Percentiles rank a stretch among this genome's conserved stretches.
phyloP scores from a whole-genome alignment of 2,329 filamentous ascomycete species.

The Beauveria sp. region DNA sequence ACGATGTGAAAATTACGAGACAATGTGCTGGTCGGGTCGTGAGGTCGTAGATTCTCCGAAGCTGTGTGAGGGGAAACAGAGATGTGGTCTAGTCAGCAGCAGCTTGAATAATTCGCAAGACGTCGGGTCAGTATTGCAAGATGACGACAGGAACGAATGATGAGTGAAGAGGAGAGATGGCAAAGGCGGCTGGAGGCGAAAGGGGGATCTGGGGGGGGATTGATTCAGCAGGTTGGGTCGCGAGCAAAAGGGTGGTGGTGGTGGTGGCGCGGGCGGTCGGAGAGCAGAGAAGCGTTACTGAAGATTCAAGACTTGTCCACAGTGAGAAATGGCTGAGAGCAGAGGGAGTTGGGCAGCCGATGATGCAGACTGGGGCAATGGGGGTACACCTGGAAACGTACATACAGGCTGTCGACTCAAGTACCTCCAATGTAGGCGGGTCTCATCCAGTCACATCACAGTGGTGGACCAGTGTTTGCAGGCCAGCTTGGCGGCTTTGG shows the following conservation, averaged over 20 bases:
- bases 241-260: background rate
- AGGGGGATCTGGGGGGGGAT: background rate
- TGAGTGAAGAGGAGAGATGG: background rate
- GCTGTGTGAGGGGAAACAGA: constrained; percentile 5
- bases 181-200: background rate
- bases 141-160: background rate
- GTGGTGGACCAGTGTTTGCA: background rate
- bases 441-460: background rate
- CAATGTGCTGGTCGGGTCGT: background rate
- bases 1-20: background rate
- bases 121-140: background rate
- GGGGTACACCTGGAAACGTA: background rate
- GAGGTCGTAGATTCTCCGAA: background rate
- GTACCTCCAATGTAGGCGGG: background rate
- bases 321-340: background rate
- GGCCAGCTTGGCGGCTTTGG: background rate
- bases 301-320: background rate
- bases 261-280: constrained; percentile 4
- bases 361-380: background rate
- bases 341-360: background rate
- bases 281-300: background rate
- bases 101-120: background rate
- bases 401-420: background rate
- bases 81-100: background rate
- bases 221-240: background rate